Base-by-base conservation (phyloP, 306 rosid species). In the Ormosia semicastrata region DNA sequence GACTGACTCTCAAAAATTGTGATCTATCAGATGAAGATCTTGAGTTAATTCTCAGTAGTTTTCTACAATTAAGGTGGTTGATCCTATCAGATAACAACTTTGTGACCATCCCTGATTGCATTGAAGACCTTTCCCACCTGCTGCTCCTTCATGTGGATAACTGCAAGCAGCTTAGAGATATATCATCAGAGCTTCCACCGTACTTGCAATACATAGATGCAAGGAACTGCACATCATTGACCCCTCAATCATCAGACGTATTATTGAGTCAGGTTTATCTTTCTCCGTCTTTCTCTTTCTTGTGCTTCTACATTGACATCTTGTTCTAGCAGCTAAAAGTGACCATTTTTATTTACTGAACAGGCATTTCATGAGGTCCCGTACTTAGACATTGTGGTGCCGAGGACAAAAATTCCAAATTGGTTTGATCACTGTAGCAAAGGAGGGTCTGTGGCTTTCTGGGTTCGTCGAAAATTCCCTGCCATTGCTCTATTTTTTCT, bases 351-450 rank as follows among this genome's bases (percentile, higher is more conserved):
- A 1, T 33, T 32, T 43, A n/a, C 52, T 15, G 4, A 37, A 70
- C 86, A 83, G 86, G 86, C 82, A 47, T 71, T 77, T 60, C 74
- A 30, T 4, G 82, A 83, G 67, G 66, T 83, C 9, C 60, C 40
- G 73, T 24, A 76, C 82, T 46, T 83, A 70, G 82, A 71, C 52
- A 83, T 83, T 24, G 66, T 76, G 6, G 86, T 77, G 44, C 36
- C 15, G 1, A 69, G 77, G 76, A 57, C 17, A 29, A 66, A 52
- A 12, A 66, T 79, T 66, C 87, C 84, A 29, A 33, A 5, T 10
- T 79, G 87, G 84, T 57, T 84, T n/a, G 87, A 84, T 39, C 84
- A 66, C 12, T 47, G 81, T 52, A 73, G 71, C 13, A 67, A 67
- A 73, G 84, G 81, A 39, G 68, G 64, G 36, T 78, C 73, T 66